Evolutionary conservation across 352 stramenopile genomes (phyloP), one percentile per base, ranked within the genome.

Genomic region (Pythium phragmiticola): DNA sequence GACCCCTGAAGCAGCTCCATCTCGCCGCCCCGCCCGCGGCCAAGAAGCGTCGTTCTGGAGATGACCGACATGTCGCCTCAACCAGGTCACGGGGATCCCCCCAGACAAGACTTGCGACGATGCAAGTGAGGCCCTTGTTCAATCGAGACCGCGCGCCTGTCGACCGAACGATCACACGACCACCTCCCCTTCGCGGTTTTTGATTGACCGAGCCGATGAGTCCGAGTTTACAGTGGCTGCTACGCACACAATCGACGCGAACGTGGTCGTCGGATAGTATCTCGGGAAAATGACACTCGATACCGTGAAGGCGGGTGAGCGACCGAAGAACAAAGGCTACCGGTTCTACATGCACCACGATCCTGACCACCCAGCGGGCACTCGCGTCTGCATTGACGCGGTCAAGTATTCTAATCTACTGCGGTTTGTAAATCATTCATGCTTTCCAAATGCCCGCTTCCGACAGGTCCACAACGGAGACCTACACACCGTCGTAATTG

Each of bases 391-490:
- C 45, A 50, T 50, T 19, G 45, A 50, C 21, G 45, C 45, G 45
- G 14, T 30, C 21, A 26, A 30, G 21, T 30, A 28, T 12, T 17
- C n/a, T 1, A 16, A 11, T 12, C 4, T 50, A 6, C 17, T 50
- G 17, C 45, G 45, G 7, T 50, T 50, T 19, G 17, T 54, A 12
- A 54, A 54, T n/a, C 48, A 54, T 39, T 36, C 48, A 13, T 54
- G 48, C 48, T 36, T 28, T 19, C 9, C 26, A 4, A 39, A 23
- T 13, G 48, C 28, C 23, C 48, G 48, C 1, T 54, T 54, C 26
- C 26, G 14, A 9, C 17, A 54, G n/a, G 48, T 54, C 4, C 34
- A 26, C 48, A 54, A 54, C 48, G 23, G 48, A 1, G 26, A 36
- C 23, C 12, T 23, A 21, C 26, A 41, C 48, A 54, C 48, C 12